Evolutionary conservation across 768 basidiomycete species (phyloP).

Genomic region (Scleroderma bovista): DNA sequence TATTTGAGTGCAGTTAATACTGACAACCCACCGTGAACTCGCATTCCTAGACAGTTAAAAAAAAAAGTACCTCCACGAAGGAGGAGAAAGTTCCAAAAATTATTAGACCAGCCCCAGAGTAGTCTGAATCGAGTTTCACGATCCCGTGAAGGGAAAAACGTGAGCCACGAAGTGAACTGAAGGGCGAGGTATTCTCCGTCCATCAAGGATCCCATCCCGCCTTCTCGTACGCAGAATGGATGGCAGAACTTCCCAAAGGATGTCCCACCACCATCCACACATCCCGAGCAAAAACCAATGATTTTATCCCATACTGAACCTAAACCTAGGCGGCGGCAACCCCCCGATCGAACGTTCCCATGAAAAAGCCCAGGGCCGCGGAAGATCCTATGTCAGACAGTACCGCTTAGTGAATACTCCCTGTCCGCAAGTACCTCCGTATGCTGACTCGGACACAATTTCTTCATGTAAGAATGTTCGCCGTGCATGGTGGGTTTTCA

Average conservation of each 20-base stretch:
- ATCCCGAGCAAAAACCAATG: not conserved
- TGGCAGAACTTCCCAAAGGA: not conserved
- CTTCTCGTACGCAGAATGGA: slow-evolving; percentile 12
- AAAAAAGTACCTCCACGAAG: slow-evolving; percentile 13
- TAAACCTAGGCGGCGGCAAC: too few species aligned
- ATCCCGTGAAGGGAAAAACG: slow-evolving; percentile 10
- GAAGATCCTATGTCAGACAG: too few species aligned
- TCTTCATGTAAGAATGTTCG: too few species aligned
- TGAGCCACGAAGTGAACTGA: slow-evolving; percentile 68
- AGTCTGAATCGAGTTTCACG: slow-evolving; percentile 66
- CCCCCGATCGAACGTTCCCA: too few species aligned
- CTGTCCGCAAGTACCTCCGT: not conserved
- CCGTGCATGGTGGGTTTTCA: too few species aligned
- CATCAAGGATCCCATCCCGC: slow-evolving; percentile 6
- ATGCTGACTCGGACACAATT: too few species aligned
- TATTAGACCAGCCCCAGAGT: slow-evolving; percentile 50
- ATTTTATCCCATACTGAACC: too few species aligned
- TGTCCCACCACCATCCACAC: not conserved
- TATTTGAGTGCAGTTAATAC: too few species aligned
- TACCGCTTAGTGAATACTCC: too few species aligned
- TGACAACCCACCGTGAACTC: too few species aligned
- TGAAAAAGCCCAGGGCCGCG: too few species aligned
- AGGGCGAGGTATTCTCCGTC: slow-evolving; percentile 31
- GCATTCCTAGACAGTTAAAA: too few species aligned
- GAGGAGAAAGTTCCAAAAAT: slow-evolving; percentile 28